Conservation (phyloP, 1,284 basidiomycete species). For the Psilocybe mexicana region DNA sequence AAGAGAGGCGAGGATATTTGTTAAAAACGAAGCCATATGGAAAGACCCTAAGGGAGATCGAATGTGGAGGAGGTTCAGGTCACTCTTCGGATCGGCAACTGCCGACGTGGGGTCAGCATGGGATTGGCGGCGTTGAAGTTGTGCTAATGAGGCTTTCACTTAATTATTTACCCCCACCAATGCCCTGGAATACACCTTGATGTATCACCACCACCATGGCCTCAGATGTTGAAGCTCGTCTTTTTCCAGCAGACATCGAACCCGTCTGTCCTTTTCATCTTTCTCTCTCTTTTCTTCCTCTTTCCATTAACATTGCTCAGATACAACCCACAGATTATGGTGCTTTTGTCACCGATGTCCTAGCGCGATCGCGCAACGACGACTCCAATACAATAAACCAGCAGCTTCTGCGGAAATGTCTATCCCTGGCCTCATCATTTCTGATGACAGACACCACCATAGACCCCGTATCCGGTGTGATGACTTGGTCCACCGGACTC, state of each 20-base stretch:
- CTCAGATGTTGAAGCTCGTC: conserved; percentile 18
- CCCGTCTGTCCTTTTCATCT: conserved; percentile 17
- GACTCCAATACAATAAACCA: conserved; percentile 54
- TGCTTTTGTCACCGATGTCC: conserved; percentile 53
- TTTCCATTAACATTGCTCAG: conserved; percentile 21
- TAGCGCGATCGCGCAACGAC: conserved; percentile 40
- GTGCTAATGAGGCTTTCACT: neutral
- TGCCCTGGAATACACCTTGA: conserved; percentile 9
- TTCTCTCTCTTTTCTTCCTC: conserved; percentile 3
- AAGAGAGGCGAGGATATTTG: conserved; percentile 43
- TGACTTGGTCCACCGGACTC: conserved; percentile 67
- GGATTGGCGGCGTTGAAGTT: neutral
- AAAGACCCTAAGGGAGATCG: neutral
- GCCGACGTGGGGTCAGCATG: conserved; percentile 15
- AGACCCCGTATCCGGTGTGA: conserved; percentile 54
- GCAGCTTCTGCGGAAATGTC: conserved; percentile 56
- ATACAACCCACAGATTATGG: conserved; percentile 57
- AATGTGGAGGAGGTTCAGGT: neutral
- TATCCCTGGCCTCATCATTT: conserved; percentile 72
- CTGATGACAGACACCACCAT: conserved; percentile 72
- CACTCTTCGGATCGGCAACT: conserved; percentile 18
- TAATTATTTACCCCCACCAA: conserved; percentile 4
- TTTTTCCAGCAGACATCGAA: conserved; percentile 20
- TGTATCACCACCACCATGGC: conserved; percentile 14
- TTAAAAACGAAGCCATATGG: conserved; percentile 30